Conservation (phyloP, 371 early-diverging fungal genomes). For the Apophysomyces elegans region DNA sequence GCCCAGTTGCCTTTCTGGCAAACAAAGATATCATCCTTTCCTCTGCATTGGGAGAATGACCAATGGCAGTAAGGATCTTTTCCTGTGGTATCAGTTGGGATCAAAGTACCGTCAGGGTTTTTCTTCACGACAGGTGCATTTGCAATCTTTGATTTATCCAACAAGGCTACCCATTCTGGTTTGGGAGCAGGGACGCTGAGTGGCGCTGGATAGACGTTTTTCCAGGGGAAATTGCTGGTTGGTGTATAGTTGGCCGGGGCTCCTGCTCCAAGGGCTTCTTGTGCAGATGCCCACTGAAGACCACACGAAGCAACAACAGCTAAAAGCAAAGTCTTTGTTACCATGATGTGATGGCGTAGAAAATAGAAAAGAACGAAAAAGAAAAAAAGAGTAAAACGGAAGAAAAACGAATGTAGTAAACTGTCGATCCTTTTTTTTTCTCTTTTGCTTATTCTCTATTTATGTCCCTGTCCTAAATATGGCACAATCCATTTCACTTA, state of each 20-base stretch:
- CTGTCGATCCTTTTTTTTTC: slow-evolving; percentile 15
- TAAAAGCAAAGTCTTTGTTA: neutral
- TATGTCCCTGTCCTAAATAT: neutral
- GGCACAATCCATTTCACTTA: neutral
- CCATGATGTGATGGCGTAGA: neutral
- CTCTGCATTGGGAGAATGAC: slow-evolving; percentile 57
- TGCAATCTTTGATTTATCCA: slow-evolving; percentile 19
- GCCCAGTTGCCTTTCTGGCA: slow-evolving; percentile 61
- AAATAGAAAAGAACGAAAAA: neutral
- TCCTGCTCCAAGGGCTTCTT: slow-evolving; percentile 8
- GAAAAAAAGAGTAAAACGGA: neutral
- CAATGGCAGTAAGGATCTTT: slow-evolving; percentile 58
- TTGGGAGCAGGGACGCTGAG: slow-evolving; percentile 23
- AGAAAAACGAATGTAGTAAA: slow-evolving; percentile 1
- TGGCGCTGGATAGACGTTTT: slow-evolving; percentile 23
- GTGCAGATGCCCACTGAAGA: slow-evolving; percentile 13
- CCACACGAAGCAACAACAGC: slow-evolving; percentile 4
- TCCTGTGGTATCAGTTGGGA: slow-evolving; percentile 6
- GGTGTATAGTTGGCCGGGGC: slow-evolving; percentile 20
- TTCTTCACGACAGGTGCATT: slow-evolving; percentile 19
- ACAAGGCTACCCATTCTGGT: slow-evolving; percentile 20
- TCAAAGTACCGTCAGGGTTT: slow-evolving; percentile 12
- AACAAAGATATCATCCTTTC: slow-evolving; percentile 48
- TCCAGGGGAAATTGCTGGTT: slow-evolving; percentile 24
- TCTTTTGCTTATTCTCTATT: neutral